These are phyloP conservation scores for Pyrus pyrifolia DNA, from an alignment of 306 rosid genomes.

Conservation along the genomic window DNA sequence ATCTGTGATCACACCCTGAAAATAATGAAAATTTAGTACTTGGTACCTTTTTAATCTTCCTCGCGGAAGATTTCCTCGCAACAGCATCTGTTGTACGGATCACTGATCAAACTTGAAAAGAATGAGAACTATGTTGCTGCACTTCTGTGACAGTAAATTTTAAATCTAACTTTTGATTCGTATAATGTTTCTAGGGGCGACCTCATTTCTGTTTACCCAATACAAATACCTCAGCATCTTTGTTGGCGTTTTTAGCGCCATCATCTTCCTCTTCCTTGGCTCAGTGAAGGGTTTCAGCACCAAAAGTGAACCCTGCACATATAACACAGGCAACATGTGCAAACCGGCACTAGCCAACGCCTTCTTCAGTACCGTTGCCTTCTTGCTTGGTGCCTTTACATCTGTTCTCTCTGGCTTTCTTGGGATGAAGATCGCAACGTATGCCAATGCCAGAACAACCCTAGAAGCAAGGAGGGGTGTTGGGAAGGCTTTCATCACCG, in stretches of 20 bases:
- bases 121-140: neutral
- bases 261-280: slow-evolving; percentile 60
- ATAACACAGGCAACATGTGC: slow-evolving; percentile 49
- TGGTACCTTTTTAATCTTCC: neutral
- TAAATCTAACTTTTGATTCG: neutral
- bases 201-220: slow-evolving; percentile 58
- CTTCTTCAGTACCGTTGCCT: slow-evolving; percentile 46
- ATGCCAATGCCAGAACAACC: slow-evolving; percentile 69
- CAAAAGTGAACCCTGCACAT: slow-evolving; percentile 59
- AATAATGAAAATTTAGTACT: neutral
- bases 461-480: slow-evolving; percentile 56
- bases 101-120: neutral
- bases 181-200: slow-evolving; percentile 45
- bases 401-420: slow-evolving; percentile 59
- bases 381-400: slow-evolving; percentile 58
- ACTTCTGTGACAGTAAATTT: neutral
- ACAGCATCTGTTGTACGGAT: neutral
- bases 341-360: slow-evolving; percentile 73
- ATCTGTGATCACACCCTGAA: neutral
- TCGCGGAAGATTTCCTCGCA: neutral
- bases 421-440: slow-evolving; percentile 69
- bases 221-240: slow-evolving; percentile 52
- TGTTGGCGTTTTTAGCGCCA: slow-evolving; percentile 40
- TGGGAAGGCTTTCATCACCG: slow-evolving; percentile 50
- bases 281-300: slow-evolving; percentile 68